These are phyloP conservation scores for Monilinia laxa DNA, from an alignment of 2,329 filamentous ascomycete genomes.

Conservation along the genomic window DNA sequence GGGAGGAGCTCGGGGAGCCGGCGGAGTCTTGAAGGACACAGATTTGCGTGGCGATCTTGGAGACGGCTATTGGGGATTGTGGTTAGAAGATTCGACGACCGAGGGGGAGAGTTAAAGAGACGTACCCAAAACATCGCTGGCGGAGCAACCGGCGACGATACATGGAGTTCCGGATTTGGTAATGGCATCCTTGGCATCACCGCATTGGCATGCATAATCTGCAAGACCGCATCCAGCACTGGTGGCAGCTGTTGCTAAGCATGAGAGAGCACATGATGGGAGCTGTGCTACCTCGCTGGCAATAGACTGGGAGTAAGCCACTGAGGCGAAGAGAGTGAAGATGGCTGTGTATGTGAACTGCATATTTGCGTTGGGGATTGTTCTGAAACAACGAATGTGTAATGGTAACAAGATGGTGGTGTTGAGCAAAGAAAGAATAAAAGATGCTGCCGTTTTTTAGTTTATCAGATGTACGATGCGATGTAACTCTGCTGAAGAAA, in stretches of 20 bases:
- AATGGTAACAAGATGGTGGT: background rate
- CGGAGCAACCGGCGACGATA: constrained; percentile 29
- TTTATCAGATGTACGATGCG: background rate
- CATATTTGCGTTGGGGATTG: constrained; percentile 26
- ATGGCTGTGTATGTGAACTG: constrained; percentile 26
- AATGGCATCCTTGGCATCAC: constrained; percentile 28
- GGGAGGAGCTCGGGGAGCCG: background rate
- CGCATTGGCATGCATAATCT: constrained; percentile 35
- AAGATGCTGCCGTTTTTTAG: background rate
- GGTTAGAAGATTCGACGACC: background rate
- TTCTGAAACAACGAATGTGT: background rate
- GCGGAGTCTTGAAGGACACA: constrained; percentile 4
- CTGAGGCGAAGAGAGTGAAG: constrained; percentile 24
- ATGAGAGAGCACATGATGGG: constrained; percentile 32
- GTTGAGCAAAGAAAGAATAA: background rate
- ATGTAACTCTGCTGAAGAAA: background rate
- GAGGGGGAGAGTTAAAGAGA: background rate
- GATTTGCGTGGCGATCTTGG: constrained; percentile 4
- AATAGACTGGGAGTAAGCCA: constrained; percentile 32
- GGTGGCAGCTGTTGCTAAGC: constrained; percentile 29
- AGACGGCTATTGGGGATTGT: background rate
- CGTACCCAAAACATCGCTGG: constrained; percentile 33
- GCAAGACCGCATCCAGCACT: constrained; percentile 28
- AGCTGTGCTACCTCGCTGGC: constrained; percentile 26
- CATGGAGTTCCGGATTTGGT: constrained; percentile 31